phyloP scores from a whole-genome alignment of 768 basidiomycete species.

The Lactifluus volemus region DNA sequence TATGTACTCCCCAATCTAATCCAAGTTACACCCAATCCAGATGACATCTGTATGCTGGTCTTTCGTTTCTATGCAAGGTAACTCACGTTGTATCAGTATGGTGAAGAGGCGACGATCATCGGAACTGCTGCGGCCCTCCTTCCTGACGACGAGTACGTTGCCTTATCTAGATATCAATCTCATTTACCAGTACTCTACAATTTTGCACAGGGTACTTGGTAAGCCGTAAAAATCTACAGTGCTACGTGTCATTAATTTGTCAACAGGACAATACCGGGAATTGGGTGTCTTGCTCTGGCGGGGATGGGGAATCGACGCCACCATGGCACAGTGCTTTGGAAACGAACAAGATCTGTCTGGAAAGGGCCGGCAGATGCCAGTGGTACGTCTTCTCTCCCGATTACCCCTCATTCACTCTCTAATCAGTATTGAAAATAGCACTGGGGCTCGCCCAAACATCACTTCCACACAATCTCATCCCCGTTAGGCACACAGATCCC shows the following conservation, averaged over 20 bases:
- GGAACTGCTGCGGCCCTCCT: conserved; percentile 84
- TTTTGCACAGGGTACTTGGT: conserved; percentile 58
- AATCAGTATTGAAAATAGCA: conserved; percentile 39
- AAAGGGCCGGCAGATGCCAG: conserved; percentile 91
- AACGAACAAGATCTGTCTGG: conserved; percentile 71
- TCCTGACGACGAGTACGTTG: conserved; percentile 70
- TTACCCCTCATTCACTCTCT: background rate
- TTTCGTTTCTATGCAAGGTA: background rate
- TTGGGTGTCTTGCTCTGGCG: conserved; percentile 88
- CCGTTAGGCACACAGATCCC: conserved; percentile 92
- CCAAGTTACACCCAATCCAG: conserved; percentile 29
- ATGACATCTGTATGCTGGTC: conserved; percentile 66
- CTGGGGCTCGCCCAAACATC: conserved; percentile 73
- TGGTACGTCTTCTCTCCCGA: conserved; percentile 40
- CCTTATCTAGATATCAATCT: background rate
- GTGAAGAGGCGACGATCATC: conserved; percentile 86
- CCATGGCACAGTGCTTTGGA: conserved; percentile 91
- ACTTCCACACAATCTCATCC: conserved; percentile 92
- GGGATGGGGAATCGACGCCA: conserved; percentile 65
- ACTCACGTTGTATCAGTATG: conserved; percentile 42
- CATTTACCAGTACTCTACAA: background rate
- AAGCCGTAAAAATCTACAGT: conserved; percentile 18
- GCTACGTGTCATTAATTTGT: background rate
- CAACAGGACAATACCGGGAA: conserved; percentile 81
- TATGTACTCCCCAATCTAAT: background rate